These are phyloP conservation scores for Paecilomyces formosus DNA, from an alignment of 2,329 filamentous ascomycete species.

Conservation along the genomic window DNA sequence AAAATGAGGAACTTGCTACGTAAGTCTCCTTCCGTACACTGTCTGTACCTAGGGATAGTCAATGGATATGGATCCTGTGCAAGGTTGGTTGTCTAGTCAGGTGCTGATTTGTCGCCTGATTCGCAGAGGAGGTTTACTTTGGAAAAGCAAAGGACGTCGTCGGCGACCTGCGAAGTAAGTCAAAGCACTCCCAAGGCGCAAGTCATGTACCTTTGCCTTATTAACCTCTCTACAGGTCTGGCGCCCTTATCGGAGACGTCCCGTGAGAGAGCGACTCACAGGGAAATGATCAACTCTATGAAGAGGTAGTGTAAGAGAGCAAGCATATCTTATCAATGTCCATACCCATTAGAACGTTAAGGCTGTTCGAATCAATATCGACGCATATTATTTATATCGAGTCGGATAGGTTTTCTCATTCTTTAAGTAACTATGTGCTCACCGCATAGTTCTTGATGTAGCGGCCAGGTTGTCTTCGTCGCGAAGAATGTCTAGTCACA, in stretches of 20 bases:
- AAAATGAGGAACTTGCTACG: conserved; percentile 96
- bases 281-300: conserved; percentile 71
- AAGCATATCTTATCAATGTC: neutral
- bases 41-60: conserved; percentile 10
- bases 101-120: conserved; percentile 4
- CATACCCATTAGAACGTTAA: neutral
- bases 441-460: neutral
- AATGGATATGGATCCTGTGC: neutral
- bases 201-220: conserved; percentile 1
- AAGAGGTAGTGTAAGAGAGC: conserved; percentile 23
- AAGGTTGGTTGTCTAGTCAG: neutral
- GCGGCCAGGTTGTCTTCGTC: neutral
- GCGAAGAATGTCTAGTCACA: neutral
- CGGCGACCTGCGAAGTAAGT: conserved; percentile 77
- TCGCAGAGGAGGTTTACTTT: conserved; percentile 87
- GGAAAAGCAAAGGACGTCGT: conserved; percentile 99
- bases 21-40: conserved; percentile 22
- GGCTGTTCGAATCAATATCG: neutral
- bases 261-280: conserved; percentile 74
- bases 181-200: neutral
- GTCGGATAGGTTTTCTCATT: neutral
- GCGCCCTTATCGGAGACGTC: conserved; percentile 76
- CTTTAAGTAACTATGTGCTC: neutral
- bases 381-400: neutral
- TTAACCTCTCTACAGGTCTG: conserved; percentile 44